Evolutionary conservation across 331 rosid species (phyloP), one percentile per base, ranked within the genome.

Genomic region (Quercus lobata): DNA sequence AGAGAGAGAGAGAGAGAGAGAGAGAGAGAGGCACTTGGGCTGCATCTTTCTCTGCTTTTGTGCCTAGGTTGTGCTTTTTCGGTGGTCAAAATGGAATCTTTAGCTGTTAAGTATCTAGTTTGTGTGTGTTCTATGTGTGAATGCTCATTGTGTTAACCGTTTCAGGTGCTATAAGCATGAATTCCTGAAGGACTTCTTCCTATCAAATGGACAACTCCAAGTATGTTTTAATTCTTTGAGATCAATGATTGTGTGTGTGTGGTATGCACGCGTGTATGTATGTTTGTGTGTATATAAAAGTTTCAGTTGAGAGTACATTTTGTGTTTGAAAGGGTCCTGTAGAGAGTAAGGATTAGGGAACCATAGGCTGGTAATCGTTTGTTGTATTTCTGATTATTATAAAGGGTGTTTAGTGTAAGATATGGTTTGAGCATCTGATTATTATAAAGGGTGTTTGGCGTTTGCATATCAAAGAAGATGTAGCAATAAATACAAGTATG

Each of bases 181-280:
- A 87, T 92, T 92, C 86, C 75, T 95, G 86, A 95, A 95, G 97
- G 96, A 92, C 81, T 95, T 86, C 88, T 95, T 92, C 88, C 89
- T 91, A 79, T 90, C 97, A 76, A 90, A 96, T 29, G 99, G 99
- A 77, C 97, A 95, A 81, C 96, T 93, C 76, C 97, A 95, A 71
- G 99, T 95, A 93, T 32, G 95, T 84, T 55, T 73, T 72, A 57
- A n/a, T 80, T 78, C 82, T 76, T 52, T 32, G 29, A 34, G 53
- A 18, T 68, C 24, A 12, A 22, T 34, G 72, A 34, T 68, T 68
- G 2, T 70, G 17, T 44, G 71, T 16, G 24, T 24, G 21, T 30
- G 32, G 70, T 72, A 53, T 27, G 19, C 7, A 46, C 34, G 46
- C 30, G 22, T 41, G 41, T 78, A 24, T 24, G 9, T 9, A 7